Evolutionary conservation across 1,139 yeast species (phyloP).

Genomic region (Pichia sp.): DNA sequence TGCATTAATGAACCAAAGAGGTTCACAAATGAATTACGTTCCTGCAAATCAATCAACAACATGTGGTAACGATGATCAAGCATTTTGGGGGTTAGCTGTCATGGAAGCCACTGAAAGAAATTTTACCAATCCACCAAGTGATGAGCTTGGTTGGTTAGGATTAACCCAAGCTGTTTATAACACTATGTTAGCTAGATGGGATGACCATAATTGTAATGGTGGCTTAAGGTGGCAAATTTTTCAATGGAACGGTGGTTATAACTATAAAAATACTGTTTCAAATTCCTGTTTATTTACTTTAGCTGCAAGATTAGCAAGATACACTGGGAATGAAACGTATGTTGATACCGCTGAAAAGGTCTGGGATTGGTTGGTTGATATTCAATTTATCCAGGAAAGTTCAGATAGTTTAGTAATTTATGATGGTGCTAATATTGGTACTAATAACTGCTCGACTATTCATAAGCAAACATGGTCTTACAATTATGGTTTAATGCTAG

Average conservation of each 20-base stretch:
- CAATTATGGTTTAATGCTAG: slow-evolving; percentile 66
- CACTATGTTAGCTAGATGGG: slow-evolving; percentile 90
- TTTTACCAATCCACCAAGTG: slow-evolving; percentile 54
- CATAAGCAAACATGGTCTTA: slow-evolving; percentile 64
- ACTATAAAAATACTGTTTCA: slow-evolving; percentile 83
- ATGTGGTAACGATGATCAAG: slow-evolving; percentile 92
- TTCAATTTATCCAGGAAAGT: slow-evolving; percentile 40
- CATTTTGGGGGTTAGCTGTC: slow-evolving; percentile 81
- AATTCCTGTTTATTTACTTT: slow-evolving; percentile 87
- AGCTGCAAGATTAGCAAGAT: slow-evolving; percentile 82
- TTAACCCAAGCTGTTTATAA: slow-evolving; percentile 79
- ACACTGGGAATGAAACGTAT: slow-evolving; percentile 67
- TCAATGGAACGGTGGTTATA: slow-evolving; percentile 90
- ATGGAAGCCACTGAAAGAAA: slow-evolving; percentile 81
- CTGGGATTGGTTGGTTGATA: slow-evolving; percentile 71
- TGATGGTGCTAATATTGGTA: slow-evolving; percentile 63
- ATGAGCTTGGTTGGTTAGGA: slow-evolving; percentile 54
- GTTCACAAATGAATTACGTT: slow-evolving; percentile 59
- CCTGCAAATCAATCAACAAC: slow-evolving; percentile 70
- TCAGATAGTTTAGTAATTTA: slow-evolving; percentile 41
- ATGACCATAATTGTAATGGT: slow-evolving; percentile 62
- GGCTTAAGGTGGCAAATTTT: slow-evolving; percentile 97
- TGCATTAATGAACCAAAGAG: slow-evolving; percentile 61
- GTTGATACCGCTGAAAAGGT: slow-evolving; percentile 59
- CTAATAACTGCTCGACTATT: slow-evolving; percentile 48